Conservation (phyloP, 2,329 filamentous ascomycete species). For the Verticillium nonalfalfae region DNA sequence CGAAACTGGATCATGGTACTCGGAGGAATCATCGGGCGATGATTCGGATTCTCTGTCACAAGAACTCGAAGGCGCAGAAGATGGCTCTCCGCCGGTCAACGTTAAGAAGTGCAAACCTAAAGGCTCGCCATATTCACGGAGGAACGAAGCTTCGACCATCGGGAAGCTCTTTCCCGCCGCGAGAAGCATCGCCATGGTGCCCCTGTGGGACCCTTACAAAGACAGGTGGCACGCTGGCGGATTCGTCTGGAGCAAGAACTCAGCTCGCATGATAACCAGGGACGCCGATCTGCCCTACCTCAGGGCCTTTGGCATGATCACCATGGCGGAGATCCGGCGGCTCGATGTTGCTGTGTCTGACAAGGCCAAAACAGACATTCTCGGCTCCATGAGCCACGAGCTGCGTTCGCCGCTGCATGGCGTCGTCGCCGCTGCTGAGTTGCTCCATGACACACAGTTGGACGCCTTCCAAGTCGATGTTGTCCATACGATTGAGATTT, state of each 20-base stretch:
- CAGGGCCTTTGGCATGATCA: conserved; percentile 40
- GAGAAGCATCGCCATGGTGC: conserved; percentile 25
- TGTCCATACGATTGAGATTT: conserved; percentile 39
- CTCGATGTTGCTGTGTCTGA: conserved; percentile 27
- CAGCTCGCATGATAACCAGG: conserved; percentile 16
- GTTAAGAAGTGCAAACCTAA: not conserved
- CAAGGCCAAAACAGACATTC: conserved; percentile 45
- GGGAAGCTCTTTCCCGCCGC: conserved; percentile 30
- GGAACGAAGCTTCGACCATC: conserved; percentile 24
- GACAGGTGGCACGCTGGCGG: conserved; percentile 31
- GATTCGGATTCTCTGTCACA: not conserved
- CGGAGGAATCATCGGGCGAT: conserved; percentile 19
- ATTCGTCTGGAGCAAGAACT: conserved; percentile 30
- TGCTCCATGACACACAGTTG: conserved; percentile 38
- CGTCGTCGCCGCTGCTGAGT: conserved; percentile 44
- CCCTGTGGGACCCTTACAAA: conserved; percentile 26
- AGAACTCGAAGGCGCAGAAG: conserved; percentile 5
- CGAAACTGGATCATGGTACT: conserved; percentile 25
- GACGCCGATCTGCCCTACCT: conserved; percentile 27
- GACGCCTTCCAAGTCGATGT: conserved; percentile 33
- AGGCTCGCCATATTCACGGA: conserved; percentile 8
- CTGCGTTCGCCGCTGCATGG: conserved; percentile 50
- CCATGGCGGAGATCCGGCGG: conserved; percentile 49
- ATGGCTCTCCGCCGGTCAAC: not conserved
- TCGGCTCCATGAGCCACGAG: conserved; percentile 52